These are phyloP conservation scores for Auxenochlorella protothecoides DNA, from an alignment of 139 green algal genomes.

Conservation along the genomic window DNA sequence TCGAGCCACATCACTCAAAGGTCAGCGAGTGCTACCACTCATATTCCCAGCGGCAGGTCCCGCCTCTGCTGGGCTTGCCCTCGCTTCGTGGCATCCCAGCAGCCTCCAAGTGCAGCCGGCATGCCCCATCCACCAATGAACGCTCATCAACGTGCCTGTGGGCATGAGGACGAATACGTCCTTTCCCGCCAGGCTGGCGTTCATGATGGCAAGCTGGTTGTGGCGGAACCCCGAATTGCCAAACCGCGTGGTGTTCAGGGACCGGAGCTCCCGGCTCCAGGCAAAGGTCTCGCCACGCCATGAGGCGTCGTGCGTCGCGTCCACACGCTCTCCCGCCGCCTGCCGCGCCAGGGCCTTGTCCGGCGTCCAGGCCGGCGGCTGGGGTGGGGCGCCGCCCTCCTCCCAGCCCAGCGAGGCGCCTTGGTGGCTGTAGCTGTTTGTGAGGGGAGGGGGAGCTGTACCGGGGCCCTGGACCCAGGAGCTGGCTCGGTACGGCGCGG, in stretches of 20 bases:
- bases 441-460: too few relatives aligned
- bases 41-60: too few relatives aligned
- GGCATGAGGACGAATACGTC: constrained; percentile 88
- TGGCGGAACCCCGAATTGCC: constrained; percentile 59
- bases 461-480: too few relatives aligned
- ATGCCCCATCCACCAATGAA: background rate
- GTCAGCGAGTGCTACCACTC: too few relatives aligned
- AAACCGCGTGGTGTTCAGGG: constrained; percentile 37
- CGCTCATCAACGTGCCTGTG: constrained; percentile 34
- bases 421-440: too few relatives aligned
- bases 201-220: constrained; percentile 65
- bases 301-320: constrained; percentile 7
- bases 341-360: constrained; percentile 1
- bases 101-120: too few relatives aligned
- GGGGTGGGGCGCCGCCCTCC: too few relatives aligned
- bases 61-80: too few relatives aligned
- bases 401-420: too few relatives aligned
- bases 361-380: background rate
- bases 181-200: constrained; percentile 50
- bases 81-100: too few relatives aligned
- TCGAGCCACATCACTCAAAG: too few relatives aligned
- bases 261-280: constrained; percentile 27
- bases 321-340: constrained; percentile 6
- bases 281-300: constrained; percentile 16
- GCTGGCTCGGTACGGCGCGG: too few relatives aligned